phyloP scores from a whole-genome alignment of 148 eudicot species.

The Chenopodium berlandieri region DNA sequence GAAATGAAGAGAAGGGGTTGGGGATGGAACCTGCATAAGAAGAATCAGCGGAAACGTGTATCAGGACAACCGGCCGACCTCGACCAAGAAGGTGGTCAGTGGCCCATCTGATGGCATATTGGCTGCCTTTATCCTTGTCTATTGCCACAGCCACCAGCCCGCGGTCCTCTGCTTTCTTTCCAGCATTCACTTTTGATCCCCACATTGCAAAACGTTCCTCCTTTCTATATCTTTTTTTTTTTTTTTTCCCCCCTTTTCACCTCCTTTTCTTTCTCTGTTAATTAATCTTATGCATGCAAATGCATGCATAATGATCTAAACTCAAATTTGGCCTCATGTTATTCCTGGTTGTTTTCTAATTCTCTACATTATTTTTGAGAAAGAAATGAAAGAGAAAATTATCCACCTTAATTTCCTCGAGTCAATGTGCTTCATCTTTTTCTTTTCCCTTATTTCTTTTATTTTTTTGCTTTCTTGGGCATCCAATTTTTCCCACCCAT shows the following conservation, averaged over 20 bases:
- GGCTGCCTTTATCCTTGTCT: conserved; percentile 56
- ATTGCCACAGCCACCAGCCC: conserved; percentile 68
- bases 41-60: conserved; percentile 51
- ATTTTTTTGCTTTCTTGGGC: conserved; percentile 2
- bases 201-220: conserved; percentile 37
- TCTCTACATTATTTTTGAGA: not conserved
- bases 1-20: not conserved
- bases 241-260: not conserved
- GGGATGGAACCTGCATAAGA: conserved; percentile 34
- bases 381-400: conserved; percentile 4
- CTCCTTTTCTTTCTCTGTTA: not conserved
- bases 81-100: conserved; percentile 42
- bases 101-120: conserved; percentile 58
- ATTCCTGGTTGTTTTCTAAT: not conserved
- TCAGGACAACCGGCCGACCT: conserved; percentile 53
- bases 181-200: conserved; percentile 33
- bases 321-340: conserved; percentile 3
- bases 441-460: not conserved
- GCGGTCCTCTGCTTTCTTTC: conserved; percentile 29
- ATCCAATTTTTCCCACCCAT: conserved; percentile 28
- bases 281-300: not conserved
- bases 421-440: not conserved
- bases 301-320: not conserved
- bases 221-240: not conserved
- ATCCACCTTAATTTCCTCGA: conserved; percentile 6